phyloP scores from a whole-genome alignment of 2,329 filamentous ascomycete species.

The Trichoderma harzianum region DNA sequence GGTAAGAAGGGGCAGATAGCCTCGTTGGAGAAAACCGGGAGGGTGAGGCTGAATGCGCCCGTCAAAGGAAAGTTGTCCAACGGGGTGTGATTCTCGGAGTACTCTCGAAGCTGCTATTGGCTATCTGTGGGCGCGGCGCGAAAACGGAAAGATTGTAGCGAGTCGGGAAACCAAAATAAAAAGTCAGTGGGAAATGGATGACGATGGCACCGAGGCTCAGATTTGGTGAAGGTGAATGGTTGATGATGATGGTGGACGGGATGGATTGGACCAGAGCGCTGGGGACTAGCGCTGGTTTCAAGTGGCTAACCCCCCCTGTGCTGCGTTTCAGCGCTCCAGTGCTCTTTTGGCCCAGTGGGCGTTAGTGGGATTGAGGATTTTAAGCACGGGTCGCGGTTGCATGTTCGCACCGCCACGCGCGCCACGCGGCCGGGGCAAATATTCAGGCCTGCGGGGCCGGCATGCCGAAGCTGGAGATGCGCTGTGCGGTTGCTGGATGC shows the following conservation, averaged over 20 bases:
- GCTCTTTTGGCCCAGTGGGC: neutral
- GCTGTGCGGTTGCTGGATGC: neutral
- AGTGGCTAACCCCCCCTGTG: neutral
- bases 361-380: neutral
- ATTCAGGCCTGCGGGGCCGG: no score
- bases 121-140: neutral
- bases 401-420: constrained; percentile 23
- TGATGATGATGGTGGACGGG: neutral
- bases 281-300: constrained; percentile 8
- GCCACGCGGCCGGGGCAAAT: constrained; percentile 23
- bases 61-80: neutral
- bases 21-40: neutral
- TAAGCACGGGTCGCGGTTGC: no score
- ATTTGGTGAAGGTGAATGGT: neutral
- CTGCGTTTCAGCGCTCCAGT: constrained; percentile 8
- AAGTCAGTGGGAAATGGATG: neutral
- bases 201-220: constrained; percentile 12
- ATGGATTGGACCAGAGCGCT: neutral
- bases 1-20: neutral
- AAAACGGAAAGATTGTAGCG: neutral
- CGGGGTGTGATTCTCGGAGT: neutral
- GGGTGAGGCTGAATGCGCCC: neutral
- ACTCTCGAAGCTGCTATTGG: neutral
- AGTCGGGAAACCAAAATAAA: neutral
- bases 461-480: neutral